Percentiles rank a stretch among this genome's conserved stretches.
Conservation (phyloP, 768 basidiomycete genomes). For the Boletus insuetus region DNA sequence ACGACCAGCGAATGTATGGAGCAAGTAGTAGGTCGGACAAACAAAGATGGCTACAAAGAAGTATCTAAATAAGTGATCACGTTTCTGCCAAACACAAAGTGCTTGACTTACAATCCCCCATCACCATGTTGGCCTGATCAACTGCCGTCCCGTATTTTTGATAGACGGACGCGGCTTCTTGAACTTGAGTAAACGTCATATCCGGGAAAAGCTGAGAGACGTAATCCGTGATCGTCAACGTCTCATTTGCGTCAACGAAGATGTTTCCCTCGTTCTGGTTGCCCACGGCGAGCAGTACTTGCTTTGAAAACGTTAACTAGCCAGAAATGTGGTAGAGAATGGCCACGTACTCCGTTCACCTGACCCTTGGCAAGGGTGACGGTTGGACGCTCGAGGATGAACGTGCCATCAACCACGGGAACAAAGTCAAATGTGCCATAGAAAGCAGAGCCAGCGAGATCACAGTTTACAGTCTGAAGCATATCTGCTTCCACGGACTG, state of each 20-base stretch:
- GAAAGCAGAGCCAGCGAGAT: constrained; percentile 33
- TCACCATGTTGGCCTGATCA: constrained; percentile 35
- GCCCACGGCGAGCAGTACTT: constrained; percentile 20
- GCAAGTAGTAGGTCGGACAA: constrained; percentile 35
- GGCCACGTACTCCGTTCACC: constrained; percentile 40
- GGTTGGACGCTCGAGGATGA: constrained; percentile 43
- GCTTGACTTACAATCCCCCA: constrained; percentile 39
- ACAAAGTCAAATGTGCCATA: constrained; percentile 39
- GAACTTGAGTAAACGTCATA: constrained; percentile 26
- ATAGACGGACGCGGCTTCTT: constrained; percentile 31
- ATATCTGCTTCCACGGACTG: constrained; percentile 30
- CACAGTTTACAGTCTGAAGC: constrained; percentile 35
- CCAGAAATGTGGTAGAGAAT: background rate
- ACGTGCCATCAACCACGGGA: constrained; percentile 48
- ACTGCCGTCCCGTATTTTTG: constrained; percentile 28
- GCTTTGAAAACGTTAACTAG: constrained; percentile 14
- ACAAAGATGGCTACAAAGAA: constrained; percentile 31
- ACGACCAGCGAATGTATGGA: constrained; percentile 26
- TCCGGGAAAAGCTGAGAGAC: constrained; percentile 41
- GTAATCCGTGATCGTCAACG: constrained; percentile 15
- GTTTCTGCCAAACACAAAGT: background rate
- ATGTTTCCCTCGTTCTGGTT: constrained; percentile 33
- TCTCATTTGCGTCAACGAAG: constrained; percentile 28
- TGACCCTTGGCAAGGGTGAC: constrained; percentile 35
- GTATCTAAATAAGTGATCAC: background rate